These are phyloP conservation scores for Uronychia binucleata DNA, from an alignment of 73 alveolate genomes.

Conservation along the genomic window DNA sequence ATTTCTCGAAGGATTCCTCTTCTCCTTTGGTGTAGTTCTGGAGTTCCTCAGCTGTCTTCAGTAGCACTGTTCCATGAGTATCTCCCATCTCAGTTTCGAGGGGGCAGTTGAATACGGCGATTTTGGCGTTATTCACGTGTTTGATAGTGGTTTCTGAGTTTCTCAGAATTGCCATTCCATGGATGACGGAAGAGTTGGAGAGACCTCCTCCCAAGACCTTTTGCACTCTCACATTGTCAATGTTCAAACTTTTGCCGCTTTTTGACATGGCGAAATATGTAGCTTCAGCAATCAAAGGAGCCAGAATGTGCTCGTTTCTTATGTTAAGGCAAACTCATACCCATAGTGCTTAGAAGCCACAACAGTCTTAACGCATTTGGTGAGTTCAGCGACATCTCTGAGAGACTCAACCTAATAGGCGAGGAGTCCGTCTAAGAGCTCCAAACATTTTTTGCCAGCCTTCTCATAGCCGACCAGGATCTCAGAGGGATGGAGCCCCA, in stretches of 20 bases:
- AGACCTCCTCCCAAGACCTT: slow-evolving; percentile 96
- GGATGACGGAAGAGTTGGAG: slow-evolving; percentile 74
- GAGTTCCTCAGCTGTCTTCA: slow-evolving; percentile 96
- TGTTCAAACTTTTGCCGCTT: slow-evolving; percentile 83
- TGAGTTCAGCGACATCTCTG: slow-evolving; percentile 76
- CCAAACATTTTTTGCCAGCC: slow-evolving; percentile 89
- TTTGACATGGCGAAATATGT: slow-evolving; percentile 86
- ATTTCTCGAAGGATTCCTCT: slow-evolving; percentile 91
- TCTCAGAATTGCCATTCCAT: slow-evolving; percentile 93
- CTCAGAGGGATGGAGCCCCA: slow-evolving; percentile 96
- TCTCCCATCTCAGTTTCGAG: slow-evolving; percentile 95
- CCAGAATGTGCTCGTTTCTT: slow-evolving; percentile 85
- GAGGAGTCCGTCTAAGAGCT: slow-evolving; percentile 75
- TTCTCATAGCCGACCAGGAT: slow-evolving; percentile 96
- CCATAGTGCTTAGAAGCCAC: slow-evolving; percentile 93
- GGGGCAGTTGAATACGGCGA: slow-evolving; percentile 96
- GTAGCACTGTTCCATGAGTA: slow-evolving; percentile 97
- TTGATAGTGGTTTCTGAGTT: slow-evolving; percentile 92
- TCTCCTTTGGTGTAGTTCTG: slow-evolving; percentile 96
- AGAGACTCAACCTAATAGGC: slow-evolving; percentile 80
- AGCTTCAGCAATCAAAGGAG: slow-evolving; percentile 90
- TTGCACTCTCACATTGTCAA: slow-evolving; percentile 95
- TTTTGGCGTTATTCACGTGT: slow-evolving; percentile 89
- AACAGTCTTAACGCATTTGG: slow-evolving; percentile 84
- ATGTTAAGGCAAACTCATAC: too few species aligned